Conservation (phyloP, 176 grass and related monocot genomes). For the Carex myosuroides region DNA sequence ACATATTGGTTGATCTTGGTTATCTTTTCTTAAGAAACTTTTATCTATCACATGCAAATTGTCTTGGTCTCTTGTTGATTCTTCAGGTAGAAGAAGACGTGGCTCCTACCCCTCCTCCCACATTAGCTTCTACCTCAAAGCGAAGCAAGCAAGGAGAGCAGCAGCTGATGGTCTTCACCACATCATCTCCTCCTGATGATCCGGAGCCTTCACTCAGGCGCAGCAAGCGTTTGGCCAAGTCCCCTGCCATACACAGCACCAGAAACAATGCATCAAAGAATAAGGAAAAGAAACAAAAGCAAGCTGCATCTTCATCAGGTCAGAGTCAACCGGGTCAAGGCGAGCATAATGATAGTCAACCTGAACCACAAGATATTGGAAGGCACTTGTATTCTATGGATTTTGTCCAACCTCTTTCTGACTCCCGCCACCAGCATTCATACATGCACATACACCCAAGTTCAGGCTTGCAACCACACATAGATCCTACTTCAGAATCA, state of each 20-base stretch:
- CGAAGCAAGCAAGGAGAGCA: not conserved
- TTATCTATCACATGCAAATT: too few species aligned
- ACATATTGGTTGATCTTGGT: too few species aligned
- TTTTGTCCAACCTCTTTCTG: not conserved
- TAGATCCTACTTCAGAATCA: too few species aligned
- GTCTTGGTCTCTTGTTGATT: too few species aligned
- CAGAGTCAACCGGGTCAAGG: not conserved
- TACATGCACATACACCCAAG: not conserved
- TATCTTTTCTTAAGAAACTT: too few species aligned
- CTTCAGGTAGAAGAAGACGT: too few species aligned
- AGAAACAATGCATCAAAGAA: not conserved
- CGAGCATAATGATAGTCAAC: not conserved
- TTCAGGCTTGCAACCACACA: not conserved
- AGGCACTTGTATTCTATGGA: constrained; percentile 12
- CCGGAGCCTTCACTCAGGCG: not conserved
- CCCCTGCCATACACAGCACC: not conserved
- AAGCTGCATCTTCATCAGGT: not conserved
- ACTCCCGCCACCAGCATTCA: too few species aligned
- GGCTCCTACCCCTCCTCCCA: not conserved
- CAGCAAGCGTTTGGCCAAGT: constrained; percentile 9
- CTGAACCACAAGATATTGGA: not conserved
- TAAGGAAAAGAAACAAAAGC: not conserved
- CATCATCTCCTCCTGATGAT: not conserved
- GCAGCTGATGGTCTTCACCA: not conserved
- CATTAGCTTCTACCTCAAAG: not conserved